Base-by-base conservation (phyloP, 2,329 filamentous ascomycete genomes). In the Colletotrichum sp. region DNA sequence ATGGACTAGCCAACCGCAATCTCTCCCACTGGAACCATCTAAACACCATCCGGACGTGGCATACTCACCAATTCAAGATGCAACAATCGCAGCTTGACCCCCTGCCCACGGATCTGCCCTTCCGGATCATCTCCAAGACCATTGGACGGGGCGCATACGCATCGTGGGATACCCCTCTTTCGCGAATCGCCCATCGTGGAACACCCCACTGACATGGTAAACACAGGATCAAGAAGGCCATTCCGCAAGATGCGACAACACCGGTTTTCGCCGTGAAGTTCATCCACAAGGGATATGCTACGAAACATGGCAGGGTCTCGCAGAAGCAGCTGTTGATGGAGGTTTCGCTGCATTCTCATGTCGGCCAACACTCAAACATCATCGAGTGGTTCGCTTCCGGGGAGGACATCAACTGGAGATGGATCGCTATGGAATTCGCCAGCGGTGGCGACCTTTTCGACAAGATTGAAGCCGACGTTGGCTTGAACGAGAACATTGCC, bases 401-500 rank as follows among this genome's bases (percentile, higher is more conserved):
- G 70, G 95, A 98, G 83, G 96, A 99, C 82, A 81, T 89, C 0
- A 86, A 93, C 21, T 99, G 97, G 96, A 92, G 94, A 79, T 99
- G 97, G 97, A 98, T 99, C 79, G 96, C 96, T 52, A 98, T 99
- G 96, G 97, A 99, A 85, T 94, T 95, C 79, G 97, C 97, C 61
- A 95, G 97, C 80, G 97, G 97, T 56, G 97, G 97, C 13, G 97
- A 99, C 83, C 89, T 99, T 9, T 99, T 99, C 84, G 97, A 99
- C 91, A 99, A 99, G 88, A 98, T 99, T 80, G 97, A 99, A 86
- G 96, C 97, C 21, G 97, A 99, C 84, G 95, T 96, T 59, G 97
- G 97, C 63, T 95, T 98, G n/a, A 92, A 94, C 8, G 93, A 98
- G 83, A 95, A 98, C 82, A 95, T 99, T 82, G 96, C 97, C 38